Base-by-base conservation (phyloP, 352 stramenopile species). In the Globisporangium lucens region DNA sequence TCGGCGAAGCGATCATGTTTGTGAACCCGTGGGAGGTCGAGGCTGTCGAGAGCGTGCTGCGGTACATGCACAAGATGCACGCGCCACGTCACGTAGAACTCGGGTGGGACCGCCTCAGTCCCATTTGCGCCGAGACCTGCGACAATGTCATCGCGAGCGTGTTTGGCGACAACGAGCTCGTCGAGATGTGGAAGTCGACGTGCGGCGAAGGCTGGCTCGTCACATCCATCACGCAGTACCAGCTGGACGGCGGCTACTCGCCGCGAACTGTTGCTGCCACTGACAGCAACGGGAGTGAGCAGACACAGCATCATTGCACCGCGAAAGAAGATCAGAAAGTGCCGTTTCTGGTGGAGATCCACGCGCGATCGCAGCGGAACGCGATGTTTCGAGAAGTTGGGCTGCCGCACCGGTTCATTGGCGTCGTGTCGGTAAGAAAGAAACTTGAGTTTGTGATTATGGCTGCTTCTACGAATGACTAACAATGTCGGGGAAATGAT, bases 11-110 rank as follows among this genome's bases (percentile, higher is more conserved):
- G 17, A 89, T 95, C 70, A 90, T 91, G 80, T 93, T 95, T 72
- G 87, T 95, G 22, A 75, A 90, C 57, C 82, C 83, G 20, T 95
- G 87, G 87, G 85, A 95, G 75, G 78, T 91, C 56, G 87, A 95
- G 46, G 87, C 87, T 1, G 75, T 87, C 43, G 63, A 62, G 62
- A 95, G 87, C 67, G 73, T 84, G 13, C 72, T 74, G 9, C 72
- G 67, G 2, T 93, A 91, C 59, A 89, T 95, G 77, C 79, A 93
- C 61, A 74, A 74, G 52, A 66, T 65, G 47, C 57, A 76, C 17
- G 58, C 70, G 22, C 74, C 83, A 24, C 61, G 82, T 0, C 81
- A 89, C 53, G 71, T 95, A 5, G 87, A 95, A 64, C 74, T 95
- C 35, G 87, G 87, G 4, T 91, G 87, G 80, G 83, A 95, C 36